Evolutionary conservation across 2,329 filamentous ascomycete genomes (phyloP), one percentile per base, ranked within the genome.

Genomic region (Diaporthe vexans): DNA sequence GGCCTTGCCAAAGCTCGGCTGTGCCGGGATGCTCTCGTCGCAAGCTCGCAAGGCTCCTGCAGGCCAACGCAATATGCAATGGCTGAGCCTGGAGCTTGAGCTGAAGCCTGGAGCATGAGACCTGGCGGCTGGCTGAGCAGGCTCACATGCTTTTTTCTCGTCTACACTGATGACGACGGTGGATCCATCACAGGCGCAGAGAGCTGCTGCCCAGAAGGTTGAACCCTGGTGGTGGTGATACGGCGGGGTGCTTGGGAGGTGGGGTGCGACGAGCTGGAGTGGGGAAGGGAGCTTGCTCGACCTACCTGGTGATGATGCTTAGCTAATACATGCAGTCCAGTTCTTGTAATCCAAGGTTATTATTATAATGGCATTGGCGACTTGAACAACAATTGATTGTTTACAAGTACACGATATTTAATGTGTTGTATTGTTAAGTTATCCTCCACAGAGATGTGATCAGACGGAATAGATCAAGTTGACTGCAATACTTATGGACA

Each of bases 61-160:
- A 40, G 13, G n/a, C 6, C 57, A n/a, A 21, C 29, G 56, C 29
- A 40, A 29, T 3, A 43, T 43, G 40, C 40, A 19, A 43, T 43
- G 40, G 40, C 40, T 43, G 40, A 43, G 40, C 40, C 15, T 17
- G 40, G 40, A 43, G 24, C 24, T 19, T 13, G n/a, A 43, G 37
- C n/a, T 43, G 61, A 29, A 52, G 63, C 48, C 21, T 43, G 15
- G 2, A 37, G 10, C 37, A 37, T 35, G 61, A 51, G 46, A 37
- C 29, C 61, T 26, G 61, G 61, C 46, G 48, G 29, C 29, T 33
- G 29, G 46, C 61, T 54, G 52, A 51, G 48, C 8, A 6, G 33
- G 63, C 63, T 68, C 63, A 68, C 63, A 68, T 68, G 63, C 63
- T 54, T 68, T 68, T 68, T 40, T 15, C 17, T 19, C 40, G 13